Conservation (phyloP, 805 yeast species). For the Kazachstania africana region DNA sequence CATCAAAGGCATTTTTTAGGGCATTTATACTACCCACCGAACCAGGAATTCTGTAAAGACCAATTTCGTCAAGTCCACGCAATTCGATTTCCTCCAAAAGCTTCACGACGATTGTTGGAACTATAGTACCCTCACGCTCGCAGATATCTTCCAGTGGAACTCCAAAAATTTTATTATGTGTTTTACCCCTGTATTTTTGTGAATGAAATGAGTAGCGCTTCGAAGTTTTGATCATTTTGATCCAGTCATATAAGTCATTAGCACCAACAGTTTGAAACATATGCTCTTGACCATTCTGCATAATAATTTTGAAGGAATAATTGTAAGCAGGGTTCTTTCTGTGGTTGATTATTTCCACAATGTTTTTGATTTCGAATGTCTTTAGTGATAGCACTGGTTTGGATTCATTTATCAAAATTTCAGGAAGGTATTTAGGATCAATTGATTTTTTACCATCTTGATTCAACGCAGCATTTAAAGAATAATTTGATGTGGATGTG, state of each 20-base stretch:
- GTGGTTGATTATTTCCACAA: conserved; percentile 28
- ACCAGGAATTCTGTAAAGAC: conserved; percentile 70
- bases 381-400: conserved; percentile 40
- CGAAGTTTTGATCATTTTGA: conserved; percentile 31
- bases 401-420: conserved; percentile 28
- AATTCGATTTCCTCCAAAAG: conserved; percentile 67
- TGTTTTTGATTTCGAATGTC: conserved; percentile 32
- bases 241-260: conserved; percentile 65
- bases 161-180: conserved; percentile 60
- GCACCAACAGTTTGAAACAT: conserved; percentile 57
- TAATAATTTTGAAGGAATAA: conserved; percentile 30
- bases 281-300: conserved; percentile 40
- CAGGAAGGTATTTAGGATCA: conserved; percentile 48
- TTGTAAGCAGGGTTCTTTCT: conserved; percentile 12
- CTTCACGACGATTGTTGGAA: conserved; percentile 57
- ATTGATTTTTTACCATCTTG: conserved; percentile 29
- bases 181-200: conserved; percentile 28
- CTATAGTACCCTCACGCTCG: conserved; percentile 46
- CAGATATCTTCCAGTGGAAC: conserved; percentile 73
- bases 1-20: conserved; percentile 43
- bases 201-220: conserved; percentile 34
- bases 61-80: conserved; percentile 85
- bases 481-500: conserved; percentile 19
- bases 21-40: conserved; percentile 46
- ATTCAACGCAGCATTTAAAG: conserved; percentile 20